Percentiles rank a stretch among this genome's conserved stretches.
Conservation (phyloP, 306 rosid genomes). For the Trifolium pratense region DNA sequence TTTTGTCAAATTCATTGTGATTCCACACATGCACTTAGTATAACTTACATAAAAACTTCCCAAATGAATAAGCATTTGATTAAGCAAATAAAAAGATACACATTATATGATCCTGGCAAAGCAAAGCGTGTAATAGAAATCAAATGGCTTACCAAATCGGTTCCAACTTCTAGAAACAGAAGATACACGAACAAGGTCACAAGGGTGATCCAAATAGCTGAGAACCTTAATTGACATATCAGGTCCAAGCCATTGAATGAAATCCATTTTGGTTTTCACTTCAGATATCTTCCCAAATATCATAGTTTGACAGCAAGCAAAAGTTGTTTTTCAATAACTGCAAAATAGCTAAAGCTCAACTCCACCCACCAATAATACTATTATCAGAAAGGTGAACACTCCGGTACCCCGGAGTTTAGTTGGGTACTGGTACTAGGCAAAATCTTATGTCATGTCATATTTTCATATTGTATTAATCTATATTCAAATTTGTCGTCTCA, state of each 20-base stretch:
- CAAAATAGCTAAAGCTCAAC: not conserved
- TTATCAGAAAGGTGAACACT: no score
- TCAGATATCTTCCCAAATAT: not conserved
- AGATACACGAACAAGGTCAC: not conserved
- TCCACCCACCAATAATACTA: no score
- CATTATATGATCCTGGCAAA: not conserved
- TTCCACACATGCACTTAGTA: not conserved
- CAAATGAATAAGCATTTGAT: not conserved
- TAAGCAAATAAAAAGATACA: no score
- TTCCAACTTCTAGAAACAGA: not conserved
- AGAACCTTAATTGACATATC: not conserved
- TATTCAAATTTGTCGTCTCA: no score
- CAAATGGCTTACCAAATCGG: no score
- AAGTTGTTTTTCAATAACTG: not conserved
- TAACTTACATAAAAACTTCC: not conserved
- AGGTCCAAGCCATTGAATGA: not conserved
- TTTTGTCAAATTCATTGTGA: no score
- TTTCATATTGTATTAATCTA: no score
- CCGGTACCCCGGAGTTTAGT: no score
- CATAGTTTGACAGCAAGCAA: not conserved
- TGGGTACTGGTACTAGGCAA: no score
- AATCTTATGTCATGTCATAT: no score
- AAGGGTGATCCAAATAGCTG: not conserved
- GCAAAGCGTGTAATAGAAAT: not conserved
- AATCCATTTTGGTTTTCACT: not conserved